Conservation (phyloP, 345 rosid genomes). For the Euphorbia pulcherrima region DNA sequence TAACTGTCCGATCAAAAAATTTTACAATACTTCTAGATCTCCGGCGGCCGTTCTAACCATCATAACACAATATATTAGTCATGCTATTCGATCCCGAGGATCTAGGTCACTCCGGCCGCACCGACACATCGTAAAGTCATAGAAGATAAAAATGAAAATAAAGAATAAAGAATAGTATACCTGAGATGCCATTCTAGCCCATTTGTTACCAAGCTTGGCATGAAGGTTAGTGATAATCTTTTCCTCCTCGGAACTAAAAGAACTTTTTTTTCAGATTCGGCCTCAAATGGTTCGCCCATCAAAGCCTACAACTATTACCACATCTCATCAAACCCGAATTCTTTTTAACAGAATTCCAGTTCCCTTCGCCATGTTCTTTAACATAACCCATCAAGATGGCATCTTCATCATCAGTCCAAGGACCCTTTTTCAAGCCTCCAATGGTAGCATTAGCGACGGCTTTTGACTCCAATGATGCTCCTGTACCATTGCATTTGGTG, state of each 20-base stretch:
- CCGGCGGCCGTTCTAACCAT: no score
- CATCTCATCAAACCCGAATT: constrained; percentile 70
- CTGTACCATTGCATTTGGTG: no score
- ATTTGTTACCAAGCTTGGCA: constrained; percentile 74
- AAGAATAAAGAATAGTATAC: constrained; percentile 22
- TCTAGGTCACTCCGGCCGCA: no score
- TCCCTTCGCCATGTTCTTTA: constrained; percentile 67
- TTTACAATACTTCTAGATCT: no score
- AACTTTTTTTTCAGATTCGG: constrained; percentile 79
- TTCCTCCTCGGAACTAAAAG: constrained; percentile 67
- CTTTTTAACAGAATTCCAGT: constrained; percentile 78
- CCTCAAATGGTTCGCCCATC: constrained; percentile 91
- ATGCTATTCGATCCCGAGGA: no score
- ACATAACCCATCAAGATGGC: constrained; percentile 67
- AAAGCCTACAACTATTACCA: constrained; percentile 80
- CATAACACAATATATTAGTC: no score
- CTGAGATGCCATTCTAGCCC: constrained; percentile 98
- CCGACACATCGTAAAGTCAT: no score
- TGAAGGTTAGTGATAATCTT: constrained; percentile 69
- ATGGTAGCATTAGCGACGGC: constrained; percentile 10
- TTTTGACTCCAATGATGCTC: neutral
- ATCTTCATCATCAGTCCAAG: constrained; percentile 78
- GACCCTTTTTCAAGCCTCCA: constrained; percentile 80
- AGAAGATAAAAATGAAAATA: neutral
- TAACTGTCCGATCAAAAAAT: no score